phyloP scores from a whole-genome alignment of 768 basidiomycete species.

The Strobilomyces echinocephalus region DNA sequence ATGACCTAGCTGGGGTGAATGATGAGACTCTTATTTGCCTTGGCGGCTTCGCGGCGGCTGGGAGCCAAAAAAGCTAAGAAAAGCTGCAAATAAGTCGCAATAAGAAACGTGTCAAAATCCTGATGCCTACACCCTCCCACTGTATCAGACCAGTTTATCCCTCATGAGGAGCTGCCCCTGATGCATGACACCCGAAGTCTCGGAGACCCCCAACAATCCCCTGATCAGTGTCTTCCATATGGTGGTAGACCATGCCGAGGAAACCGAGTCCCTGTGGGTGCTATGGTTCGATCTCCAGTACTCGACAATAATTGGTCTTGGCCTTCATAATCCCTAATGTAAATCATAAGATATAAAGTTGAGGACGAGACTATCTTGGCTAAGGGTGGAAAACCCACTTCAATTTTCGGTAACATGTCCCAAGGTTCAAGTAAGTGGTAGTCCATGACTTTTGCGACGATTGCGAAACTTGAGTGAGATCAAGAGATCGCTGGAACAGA shows the following conservation, averaged over 20 bases:
- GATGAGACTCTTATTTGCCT: too few species aligned
- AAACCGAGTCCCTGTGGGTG: slow-evolving; percentile 78
- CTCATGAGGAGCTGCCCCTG: too few species aligned
- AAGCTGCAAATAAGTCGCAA: too few species aligned
- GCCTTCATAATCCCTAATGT: slow-evolving; percentile 57
- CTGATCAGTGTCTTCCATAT: slow-evolving; percentile 64
- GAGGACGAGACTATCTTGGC: neutral
- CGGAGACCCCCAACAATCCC: too few species aligned
- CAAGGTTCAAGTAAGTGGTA: slow-evolving; percentile 88
- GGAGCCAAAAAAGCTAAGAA: too few species aligned
- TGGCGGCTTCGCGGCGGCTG: too few species aligned
- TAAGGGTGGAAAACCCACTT: slow-evolving; percentile 44
- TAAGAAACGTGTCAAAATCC: too few species aligned
- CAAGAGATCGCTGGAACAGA: slow-evolving; percentile 70
- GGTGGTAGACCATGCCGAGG: slow-evolving; percentile 84
- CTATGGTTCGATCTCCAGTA: slow-evolving; percentile 81
- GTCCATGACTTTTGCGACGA: slow-evolving; percentile 82
- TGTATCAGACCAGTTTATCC: too few species aligned
- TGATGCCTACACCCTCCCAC: too few species aligned
- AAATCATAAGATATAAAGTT: slow-evolving; percentile 7
- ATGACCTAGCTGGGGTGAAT: too few species aligned
- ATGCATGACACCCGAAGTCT: too few species aligned
- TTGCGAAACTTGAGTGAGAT: slow-evolving; percentile 81
- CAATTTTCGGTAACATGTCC: slow-evolving; percentile 80
- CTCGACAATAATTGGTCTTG: slow-evolving; percentile 65